Evolutionary conservation across 441 rosid genomes (phyloP).

Genomic region (Adansonia grandidieri): DNA sequence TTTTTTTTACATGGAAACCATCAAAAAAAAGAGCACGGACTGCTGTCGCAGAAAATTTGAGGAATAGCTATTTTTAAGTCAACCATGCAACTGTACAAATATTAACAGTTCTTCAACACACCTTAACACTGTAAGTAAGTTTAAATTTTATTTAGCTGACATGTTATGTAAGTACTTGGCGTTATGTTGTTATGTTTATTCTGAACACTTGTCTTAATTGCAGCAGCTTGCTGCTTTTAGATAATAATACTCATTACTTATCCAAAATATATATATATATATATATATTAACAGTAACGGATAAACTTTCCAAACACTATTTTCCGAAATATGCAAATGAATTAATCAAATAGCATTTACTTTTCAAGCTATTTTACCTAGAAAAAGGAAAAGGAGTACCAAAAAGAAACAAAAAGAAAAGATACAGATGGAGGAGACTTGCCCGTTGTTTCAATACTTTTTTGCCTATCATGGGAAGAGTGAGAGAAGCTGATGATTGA

Average conservation of each 20-base stretch:
- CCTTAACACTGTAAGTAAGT: too few species aligned
- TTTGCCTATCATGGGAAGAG: conserved; percentile 74
- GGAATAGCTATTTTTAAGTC: conserved; percentile 3
- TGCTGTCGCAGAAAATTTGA: background rate
- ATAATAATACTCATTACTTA: too few species aligned
- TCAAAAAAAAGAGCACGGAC: background rate
- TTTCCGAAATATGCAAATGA: conserved; percentile 1
- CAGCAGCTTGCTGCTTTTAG: too few species aligned
- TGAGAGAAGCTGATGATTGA: conserved; percentile 65
- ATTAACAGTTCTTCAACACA: background rate
- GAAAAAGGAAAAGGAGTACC: background rate
- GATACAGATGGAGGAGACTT: conserved; percentile 35
- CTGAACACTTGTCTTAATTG: too few species aligned
- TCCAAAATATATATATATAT: too few species aligned
- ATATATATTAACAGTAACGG: background rate
- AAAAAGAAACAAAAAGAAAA: background rate
- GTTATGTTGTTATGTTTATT: too few species aligned
- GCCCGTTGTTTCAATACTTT: conserved; percentile 74
- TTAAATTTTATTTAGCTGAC: too few species aligned
- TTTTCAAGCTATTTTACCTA: background rate
- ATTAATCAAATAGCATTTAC: background rate
- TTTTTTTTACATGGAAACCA: background rate
- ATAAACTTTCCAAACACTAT: background rate
- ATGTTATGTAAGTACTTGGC: too few species aligned
- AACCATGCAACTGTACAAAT: background rate